These are phyloP conservation scores for Colletotrichum tropicicola DNA, from an alignment of 2,329 filamentous ascomycete genomes.

Conservation along the genomic window DNA sequence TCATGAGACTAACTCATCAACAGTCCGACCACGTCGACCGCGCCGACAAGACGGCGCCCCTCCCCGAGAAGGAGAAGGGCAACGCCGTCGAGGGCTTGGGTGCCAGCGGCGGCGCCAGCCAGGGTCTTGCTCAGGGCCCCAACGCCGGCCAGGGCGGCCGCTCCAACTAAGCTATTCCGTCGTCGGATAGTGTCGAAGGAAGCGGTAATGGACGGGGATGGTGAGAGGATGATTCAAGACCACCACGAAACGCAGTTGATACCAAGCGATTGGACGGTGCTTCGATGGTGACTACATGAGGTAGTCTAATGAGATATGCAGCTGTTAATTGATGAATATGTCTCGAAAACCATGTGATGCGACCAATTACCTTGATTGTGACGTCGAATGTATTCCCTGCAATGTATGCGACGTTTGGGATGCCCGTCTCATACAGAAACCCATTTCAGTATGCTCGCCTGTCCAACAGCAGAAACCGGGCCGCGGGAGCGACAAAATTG, in stretches of 20 bases:
- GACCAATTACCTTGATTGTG: background rate
- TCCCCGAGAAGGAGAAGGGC: conserved; percentile 58
- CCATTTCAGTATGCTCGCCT: background rate
- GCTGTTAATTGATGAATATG: background rate
- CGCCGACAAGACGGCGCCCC: conserved; percentile 58
- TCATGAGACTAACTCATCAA: background rate
- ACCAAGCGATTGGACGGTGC: no score
- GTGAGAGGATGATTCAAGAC: no score
- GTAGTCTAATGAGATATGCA: conserved; percentile 23
- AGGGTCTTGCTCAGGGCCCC: conserved; percentile 50
- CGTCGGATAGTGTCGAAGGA: no score
- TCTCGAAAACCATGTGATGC: background rate
- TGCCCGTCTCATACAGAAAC: background rate
- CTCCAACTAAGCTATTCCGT: no score
- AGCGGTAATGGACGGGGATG: no score
- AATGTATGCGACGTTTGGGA: no score
- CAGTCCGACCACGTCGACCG: conserved; percentile 46
- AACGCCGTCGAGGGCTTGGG: conserved; percentile 46
- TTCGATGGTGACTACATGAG: conserved; percentile 18
- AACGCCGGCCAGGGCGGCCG: conserved; percentile 51
- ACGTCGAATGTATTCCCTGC: background rate
- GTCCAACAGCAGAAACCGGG: background rate
- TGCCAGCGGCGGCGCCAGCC: conserved; percentile 54
- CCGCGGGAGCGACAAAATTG: background rate
- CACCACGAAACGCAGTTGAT: no score